Evolutionary conservation across 495 filamentous ascomycete genomes (phyloP), one percentile per base, ranked within the genome.

Genomic region (Aspergillus sparsus): DNA sequence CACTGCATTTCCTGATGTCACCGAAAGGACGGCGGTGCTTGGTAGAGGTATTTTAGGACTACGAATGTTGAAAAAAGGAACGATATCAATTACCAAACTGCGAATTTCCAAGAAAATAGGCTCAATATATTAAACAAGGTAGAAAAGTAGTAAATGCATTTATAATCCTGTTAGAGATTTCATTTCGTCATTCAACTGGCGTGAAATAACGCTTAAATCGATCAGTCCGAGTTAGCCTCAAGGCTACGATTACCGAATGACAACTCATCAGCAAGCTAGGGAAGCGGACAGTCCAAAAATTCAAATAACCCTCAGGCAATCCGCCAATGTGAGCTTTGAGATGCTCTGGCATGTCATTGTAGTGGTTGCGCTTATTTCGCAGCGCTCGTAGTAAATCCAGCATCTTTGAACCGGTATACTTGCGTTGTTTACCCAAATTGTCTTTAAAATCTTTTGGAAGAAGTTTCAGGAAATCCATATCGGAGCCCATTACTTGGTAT

Each of bases 281-380:
- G 69, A 98, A 98, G 54, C 83, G 79, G 9, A 77, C 71, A 0
- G 89, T 87, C 89, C 94, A 98, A 72, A 95, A 98, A 9, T 79
- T 80, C 42, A 97, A 72, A 68, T 97, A 98, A 0, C 91, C 92
- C 21, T 90, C 89, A 0, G 93, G 90, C 63, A 96, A 68, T 5
- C 87, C 75, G 1, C 92, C 93, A 55, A 97, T 90, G 64, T 87
- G 81, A 32, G 79, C 74, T 77, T 92, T 92, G 58, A 96, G 82
- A 46, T 85, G 70, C 9, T 90, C 88, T 9, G 89, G 84, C 84
- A 98, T 87, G 62, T 97, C 89, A 60, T 97, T 89, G 73, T 93
- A 95, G 72, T 98, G 93, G 60, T 94, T 90, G 61, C 87, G 87
- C 81, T 98, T 98, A 71, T 98, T 98, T n/a, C 94, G 80, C 59